Percentiles rank a stretch among this genome's conserved stretches.
These are phyloP conservation scores for Nigrograna mackinnonii DNA, from an alignment of 2,329 filamentous ascomycete genomes.

Conservation along the genomic window DNA sequence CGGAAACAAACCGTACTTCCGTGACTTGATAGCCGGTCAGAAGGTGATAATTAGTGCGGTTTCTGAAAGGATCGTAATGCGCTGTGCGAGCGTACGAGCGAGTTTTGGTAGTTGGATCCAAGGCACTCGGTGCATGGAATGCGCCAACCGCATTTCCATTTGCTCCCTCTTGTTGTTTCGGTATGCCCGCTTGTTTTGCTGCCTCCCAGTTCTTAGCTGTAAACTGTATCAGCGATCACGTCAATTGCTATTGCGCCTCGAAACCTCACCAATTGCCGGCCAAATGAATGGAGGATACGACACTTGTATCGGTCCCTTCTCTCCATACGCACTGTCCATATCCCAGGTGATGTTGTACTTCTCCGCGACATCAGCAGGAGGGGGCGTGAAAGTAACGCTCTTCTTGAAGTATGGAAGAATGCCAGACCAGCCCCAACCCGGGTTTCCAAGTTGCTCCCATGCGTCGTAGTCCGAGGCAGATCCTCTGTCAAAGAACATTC, in stretches of 20 bases:
- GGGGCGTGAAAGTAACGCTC: constrained; percentile 17
- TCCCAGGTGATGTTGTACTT: constrained; percentile 30
- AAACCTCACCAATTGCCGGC: too few relatives aligned
- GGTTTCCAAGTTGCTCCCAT: constrained; percentile 62
- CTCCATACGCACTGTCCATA: constrained; percentile 9
- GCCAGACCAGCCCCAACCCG: constrained; percentile 60
- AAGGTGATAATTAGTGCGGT: constrained; percentile 7
- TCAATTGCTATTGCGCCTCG: too few relatives aligned
- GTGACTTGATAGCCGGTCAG: constrained; percentile 3
- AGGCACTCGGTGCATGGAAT: constrained; percentile 26
- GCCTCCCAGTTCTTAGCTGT: too few relatives aligned
- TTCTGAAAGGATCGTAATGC: constrained; percentile 6
- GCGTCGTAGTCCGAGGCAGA: constrained; percentile 46
- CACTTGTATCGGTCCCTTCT: constrained; percentile 10
- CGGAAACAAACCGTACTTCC: constrained; percentile 4
- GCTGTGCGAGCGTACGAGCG: constrained; percentile 17
- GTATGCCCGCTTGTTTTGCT: neutral
- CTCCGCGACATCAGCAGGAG: constrained; percentile 7
- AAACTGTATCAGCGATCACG: too few relatives aligned
- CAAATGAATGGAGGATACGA: too few relatives aligned
- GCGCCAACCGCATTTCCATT: constrained; percentile 20
- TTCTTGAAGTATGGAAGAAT: constrained; percentile 41
- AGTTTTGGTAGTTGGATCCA: constrained; percentile 13
- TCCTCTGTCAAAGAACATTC: constrained; percentile 37
- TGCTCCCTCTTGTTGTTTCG: constrained; percentile 12